These are phyloP conservation scores for Zygosaccharomyces sapae DNA, from an alignment of 1,139 yeast species.

Conservation along the genomic window DNA sequence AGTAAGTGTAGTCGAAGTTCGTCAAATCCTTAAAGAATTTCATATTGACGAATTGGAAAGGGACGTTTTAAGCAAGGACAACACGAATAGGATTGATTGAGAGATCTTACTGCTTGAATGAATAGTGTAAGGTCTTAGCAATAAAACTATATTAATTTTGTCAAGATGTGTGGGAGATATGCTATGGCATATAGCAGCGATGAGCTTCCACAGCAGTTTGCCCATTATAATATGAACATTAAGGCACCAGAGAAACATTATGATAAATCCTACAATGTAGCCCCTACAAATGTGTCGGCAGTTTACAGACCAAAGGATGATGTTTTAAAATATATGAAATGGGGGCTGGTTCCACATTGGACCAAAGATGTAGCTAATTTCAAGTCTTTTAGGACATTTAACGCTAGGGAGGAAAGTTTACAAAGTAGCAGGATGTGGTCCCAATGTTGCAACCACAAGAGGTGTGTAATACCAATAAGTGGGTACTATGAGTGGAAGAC, in stretches of 20 bases:
- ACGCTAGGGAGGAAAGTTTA: conserved; percentile 61
- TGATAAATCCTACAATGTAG: conserved; percentile 43
- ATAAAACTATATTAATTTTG: too few species aligned
- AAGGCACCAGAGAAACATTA: conserved; percentile 6
- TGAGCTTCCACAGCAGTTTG: conserved; percentile 21
- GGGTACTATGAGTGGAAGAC: conserved; percentile 83
- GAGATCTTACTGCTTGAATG: not conserved
- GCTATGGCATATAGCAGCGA: conserved; percentile 37
- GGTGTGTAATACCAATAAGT: conserved; percentile 70
- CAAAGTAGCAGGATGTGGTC: conserved; percentile 49
- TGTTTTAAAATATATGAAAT: conserved; percentile 45
- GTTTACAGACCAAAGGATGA: conserved; percentile 37
- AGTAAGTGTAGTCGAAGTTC: not conserved
- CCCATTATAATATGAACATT: conserved; percentile 13
- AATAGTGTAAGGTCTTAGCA: not conserved
- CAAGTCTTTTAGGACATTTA: conserved; percentile 47
- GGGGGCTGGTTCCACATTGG: conserved; percentile 61
- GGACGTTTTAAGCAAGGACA: not conserved
- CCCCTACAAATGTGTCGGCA: conserved; percentile 50
- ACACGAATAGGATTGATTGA: not conserved
- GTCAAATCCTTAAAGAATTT: not conserved
- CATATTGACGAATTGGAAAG: not conserved
- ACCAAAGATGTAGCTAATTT: conserved; percentile 38
- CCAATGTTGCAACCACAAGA: conserved; percentile 27
- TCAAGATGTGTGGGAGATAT: conserved; percentile 47